These are phyloP conservation scores for Aspergillus sp. DNA, from an alignment of 2,329 filamentous ascomycete species.

Conservation along the genomic window DNA sequence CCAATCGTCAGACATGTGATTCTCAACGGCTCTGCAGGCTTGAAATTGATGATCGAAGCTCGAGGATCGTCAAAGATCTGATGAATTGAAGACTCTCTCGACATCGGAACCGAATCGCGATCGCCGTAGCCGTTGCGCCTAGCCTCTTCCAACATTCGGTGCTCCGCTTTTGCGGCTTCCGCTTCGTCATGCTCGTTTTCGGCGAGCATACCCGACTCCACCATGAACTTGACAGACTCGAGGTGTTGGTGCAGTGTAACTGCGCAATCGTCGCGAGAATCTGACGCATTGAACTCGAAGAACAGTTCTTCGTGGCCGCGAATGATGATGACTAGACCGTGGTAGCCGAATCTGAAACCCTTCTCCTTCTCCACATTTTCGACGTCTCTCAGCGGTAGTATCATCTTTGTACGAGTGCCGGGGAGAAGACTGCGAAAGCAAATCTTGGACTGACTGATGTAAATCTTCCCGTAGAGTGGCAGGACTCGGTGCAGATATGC, in stretches of 20 bases:
- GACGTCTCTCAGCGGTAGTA: conserved; percentile 81
- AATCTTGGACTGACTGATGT: conserved; percentile 76
- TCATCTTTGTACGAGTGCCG: conserved; percentile 83
- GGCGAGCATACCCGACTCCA: conserved; percentile 58
- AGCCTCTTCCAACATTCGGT: conserved; percentile 69
- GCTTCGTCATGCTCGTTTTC: conserved; percentile 62
- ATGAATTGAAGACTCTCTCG: conserved; percentile 41
- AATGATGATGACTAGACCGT: conserved; percentile 85
- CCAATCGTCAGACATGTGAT: conserved; percentile 95
- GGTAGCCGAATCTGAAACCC: conserved; percentile 84
- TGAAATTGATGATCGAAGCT: conserved; percentile 83
- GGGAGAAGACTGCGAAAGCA: conserved; percentile 89
- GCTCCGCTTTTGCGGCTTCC: conserved; percentile 67
- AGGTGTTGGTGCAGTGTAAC: conserved; percentile 70
- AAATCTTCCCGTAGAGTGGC: conserved; percentile 92
- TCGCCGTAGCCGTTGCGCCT: conserved; percentile 41
- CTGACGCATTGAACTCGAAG: conserved; percentile 76
- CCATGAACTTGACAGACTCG: conserved; percentile 60
- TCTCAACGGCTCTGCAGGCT: conserved; percentile 65
- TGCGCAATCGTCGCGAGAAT: conserved; percentile 78
- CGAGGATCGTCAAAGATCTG: conserved; percentile 85
- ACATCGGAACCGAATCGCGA: conserved; percentile 14
- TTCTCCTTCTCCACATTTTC: conserved; percentile 93
- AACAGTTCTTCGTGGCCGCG: conserved; percentile 91
- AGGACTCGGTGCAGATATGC: conserved; percentile 83